Evolutionary conservation across 176 grass and related monocot species (phyloP).

Genomic region (Oryza punctata): DNA sequence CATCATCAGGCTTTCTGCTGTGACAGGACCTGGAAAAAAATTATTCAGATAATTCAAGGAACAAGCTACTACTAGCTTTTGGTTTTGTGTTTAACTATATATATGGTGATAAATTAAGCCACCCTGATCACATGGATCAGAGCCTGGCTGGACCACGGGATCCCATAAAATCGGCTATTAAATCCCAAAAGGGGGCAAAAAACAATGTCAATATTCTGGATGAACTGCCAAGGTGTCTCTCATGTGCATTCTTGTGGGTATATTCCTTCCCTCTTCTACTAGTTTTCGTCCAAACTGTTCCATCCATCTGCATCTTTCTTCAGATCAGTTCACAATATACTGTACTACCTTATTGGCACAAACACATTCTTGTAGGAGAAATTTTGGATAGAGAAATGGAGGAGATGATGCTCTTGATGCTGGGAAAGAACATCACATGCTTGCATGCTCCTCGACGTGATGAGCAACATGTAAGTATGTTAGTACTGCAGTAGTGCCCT

Average conservation of each 20-base stretch:
- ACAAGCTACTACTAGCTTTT: neutral
- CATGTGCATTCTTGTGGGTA: slow-evolving; percentile 36
- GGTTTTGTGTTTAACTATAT: neutral
- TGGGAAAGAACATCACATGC: slow-evolving; percentile 27
- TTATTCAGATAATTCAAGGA: neutral
- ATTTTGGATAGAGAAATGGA: neutral
- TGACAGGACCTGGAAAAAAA: neutral
- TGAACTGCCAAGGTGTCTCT: slow-evolving; percentile 40
- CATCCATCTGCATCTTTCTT: neutral
- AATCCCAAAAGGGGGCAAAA: slow-evolving; percentile 45
- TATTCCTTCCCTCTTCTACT: slow-evolving; percentile 31
- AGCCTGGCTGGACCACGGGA: slow-evolving; percentile 27
- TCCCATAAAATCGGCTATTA: slow-evolving; percentile 47
- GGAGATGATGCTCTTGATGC: neutral
- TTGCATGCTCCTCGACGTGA: slow-evolving; percentile 27
- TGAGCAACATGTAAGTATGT: neutral
- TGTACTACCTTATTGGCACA: neutral
- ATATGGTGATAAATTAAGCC: slow-evolving; percentile 27
- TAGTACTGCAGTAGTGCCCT: no score
- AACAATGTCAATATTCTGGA: slow-evolving; percentile 6
- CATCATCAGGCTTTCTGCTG: slow-evolving; percentile 6
- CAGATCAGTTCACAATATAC: neutral
- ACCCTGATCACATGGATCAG: slow-evolving; percentile 41
- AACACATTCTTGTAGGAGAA: neutral
- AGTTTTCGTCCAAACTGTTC: neutral